Conservation (phyloP, 1,139 yeast genomes). For the Suhomyces yuchorum region DNA sequence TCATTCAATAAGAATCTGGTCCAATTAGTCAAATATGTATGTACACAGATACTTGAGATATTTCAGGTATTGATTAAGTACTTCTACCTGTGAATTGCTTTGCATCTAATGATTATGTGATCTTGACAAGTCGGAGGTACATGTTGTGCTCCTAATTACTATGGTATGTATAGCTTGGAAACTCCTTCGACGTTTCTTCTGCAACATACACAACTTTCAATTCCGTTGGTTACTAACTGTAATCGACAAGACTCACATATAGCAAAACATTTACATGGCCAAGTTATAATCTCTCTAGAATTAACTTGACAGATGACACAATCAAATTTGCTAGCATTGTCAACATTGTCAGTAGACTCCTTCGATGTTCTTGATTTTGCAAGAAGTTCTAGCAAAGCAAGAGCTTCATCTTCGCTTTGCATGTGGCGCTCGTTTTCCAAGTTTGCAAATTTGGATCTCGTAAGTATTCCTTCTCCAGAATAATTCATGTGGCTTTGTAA, state of each 20-base stretch:
- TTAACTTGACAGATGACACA: slow-evolving; percentile 85
- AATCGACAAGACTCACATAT: slow-evolving; percentile 83
- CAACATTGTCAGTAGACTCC: slow-evolving; percentile 15
- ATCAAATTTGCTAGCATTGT: slow-evolving; percentile 30
- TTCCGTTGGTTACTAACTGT: slow-evolving; percentile 72
- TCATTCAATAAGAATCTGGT: no score
- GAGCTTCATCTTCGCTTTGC: slow-evolving; percentile 25
- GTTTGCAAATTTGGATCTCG: slow-evolving; percentile 43
- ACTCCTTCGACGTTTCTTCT: slow-evolving; percentile 68
- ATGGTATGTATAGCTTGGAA: slow-evolving; percentile 54
- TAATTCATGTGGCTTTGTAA: slow-evolving; percentile 37
- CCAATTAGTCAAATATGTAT: no score
- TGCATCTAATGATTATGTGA: no score
- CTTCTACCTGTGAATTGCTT: no score
- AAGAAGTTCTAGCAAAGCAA: slow-evolving; percentile 26
- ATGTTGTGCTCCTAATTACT: no score
- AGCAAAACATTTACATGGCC: slow-evolving; percentile 94
- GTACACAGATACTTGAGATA: no score
- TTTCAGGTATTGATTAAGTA: no score
- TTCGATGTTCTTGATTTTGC: slow-evolving; percentile 15
- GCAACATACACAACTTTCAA: slow-evolving; percentile 85
- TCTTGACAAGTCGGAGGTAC: no score
- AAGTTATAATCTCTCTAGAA: slow-evolving; percentile 73
- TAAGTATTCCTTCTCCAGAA: slow-evolving; percentile 28
- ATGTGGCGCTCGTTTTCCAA: slow-evolving; percentile 1